Evolutionary conservation across 805 yeast species (phyloP), one percentile per base, ranked within the genome.

Genomic region (Zygoascus flipseniorum): DNA sequence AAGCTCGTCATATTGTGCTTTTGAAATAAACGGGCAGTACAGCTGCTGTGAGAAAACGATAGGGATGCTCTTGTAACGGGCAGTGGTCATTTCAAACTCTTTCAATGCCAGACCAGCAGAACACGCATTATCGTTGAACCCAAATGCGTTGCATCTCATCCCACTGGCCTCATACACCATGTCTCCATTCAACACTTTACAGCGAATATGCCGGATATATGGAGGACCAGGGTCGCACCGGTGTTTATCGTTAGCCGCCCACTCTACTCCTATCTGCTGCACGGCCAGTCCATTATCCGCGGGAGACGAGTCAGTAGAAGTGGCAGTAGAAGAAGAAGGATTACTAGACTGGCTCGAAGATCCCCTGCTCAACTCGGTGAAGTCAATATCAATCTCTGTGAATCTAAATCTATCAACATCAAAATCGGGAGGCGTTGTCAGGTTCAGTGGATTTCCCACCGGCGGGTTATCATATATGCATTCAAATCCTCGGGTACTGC

Each of bases 401-500:
- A 35, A 35, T n/a, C 13, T 31, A 8, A 31, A 8, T 13, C 16
- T 13, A 10, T 35, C 16, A 10, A 8, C 9, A 8, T 35, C 39
- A 10, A 35, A 13, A 13, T 35, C 39, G 39, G 39, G 39, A 10
- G 39, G 39, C 39, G 39, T 35, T 5, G 39, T 35, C 39, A 35
- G 39, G 16, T n/a, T 35, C 16, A 35, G 39, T 13, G 8, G 13
- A 11, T 35, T 35, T 3, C 39, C 39, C 39, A 35, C 13, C 16
- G 39, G 39, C 16, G 39, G 39, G 39, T 35, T 35, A 35, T 35
- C 39, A n/a, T 35, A 35, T 13, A 35, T 13, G 16, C 39, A 35
- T n/a, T 35, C 39, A 10, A 35, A n/a, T 13, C 39, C 57, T 42
- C 58, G 48, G 20, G 41, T 50, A 14, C 59, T 49, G 43, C 66